Conservation (phyloP, 1,139 yeast species). For the Candida tropicalis region DNA sequence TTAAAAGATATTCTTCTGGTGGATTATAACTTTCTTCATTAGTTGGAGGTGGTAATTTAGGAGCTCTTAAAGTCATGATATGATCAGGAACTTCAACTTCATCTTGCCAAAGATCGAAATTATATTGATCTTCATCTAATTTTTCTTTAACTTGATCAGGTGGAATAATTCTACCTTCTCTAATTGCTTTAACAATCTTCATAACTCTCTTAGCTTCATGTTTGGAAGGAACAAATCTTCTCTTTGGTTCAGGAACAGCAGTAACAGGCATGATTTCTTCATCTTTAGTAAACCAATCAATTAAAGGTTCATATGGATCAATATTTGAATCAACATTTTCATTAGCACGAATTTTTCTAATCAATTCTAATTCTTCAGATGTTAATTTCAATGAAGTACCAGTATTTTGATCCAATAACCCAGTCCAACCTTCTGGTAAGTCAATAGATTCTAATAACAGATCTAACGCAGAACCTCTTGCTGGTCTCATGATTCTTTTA, state of each 20-base stretch:
- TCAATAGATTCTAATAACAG: slow-evolving; percentile 86
- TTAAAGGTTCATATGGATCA: slow-evolving; percentile 90
- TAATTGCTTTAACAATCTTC: slow-evolving; percentile 94
- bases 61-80: slow-evolving; percentile 91
- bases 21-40: slow-evolving; percentile 97
- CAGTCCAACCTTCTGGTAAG: slow-evolving; percentile 98
- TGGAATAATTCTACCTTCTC: slow-evolving; percentile 92
- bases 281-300: slow-evolving; percentile 92
- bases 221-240: slow-evolving; percentile 94
- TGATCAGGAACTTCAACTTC: slow-evolving; percentile 62
- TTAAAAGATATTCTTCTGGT: slow-evolving; percentile 88
- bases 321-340: slow-evolving; percentile 79
- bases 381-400: slow-evolving; percentile 86
- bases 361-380: slow-evolving; percentile 87
- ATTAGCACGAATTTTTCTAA: slow-evolving; percentile 81
- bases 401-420: slow-evolving; percentile 85
- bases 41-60: slow-evolving; percentile 94
- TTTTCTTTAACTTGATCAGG: slow-evolving; percentile 59
- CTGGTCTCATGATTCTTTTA: slow-evolving; percentile 97
- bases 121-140: slow-evolving; percentile 49
- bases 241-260: slow-evolving; percentile 94
- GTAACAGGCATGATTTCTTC: slow-evolving; percentile 89
- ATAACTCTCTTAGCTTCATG: slow-evolving; percentile 95
- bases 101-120: slow-evolving; percentile 81
- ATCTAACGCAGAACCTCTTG: slow-evolving; percentile 93